Percentiles rank a stretch among this genome's conserved stretches.
Evolutionary conservation across 2,329 filamentous ascomycete genomes (phyloP).

Genomic region (Ceratocystis cubensis): DNA sequence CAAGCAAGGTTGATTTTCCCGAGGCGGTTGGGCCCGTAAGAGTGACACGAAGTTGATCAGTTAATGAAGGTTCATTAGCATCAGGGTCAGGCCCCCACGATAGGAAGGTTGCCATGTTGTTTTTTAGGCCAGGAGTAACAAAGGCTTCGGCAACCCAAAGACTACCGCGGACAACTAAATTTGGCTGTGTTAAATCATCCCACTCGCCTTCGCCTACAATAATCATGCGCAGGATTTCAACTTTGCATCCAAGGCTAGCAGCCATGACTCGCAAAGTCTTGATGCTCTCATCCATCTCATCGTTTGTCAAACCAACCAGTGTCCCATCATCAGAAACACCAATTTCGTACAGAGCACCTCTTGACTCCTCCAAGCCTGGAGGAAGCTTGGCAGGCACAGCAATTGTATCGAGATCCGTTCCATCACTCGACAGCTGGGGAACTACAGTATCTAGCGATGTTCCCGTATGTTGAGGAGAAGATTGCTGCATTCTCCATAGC

Average conservation of each 20-base stretch:
- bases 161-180: slow-evolving; percentile 29
- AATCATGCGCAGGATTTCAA: slow-evolving; percentile 70
- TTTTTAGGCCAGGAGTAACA: slow-evolving; percentile 55
- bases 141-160: slow-evolving; percentile 85
- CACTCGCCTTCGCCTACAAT: slow-evolving; percentile 73
- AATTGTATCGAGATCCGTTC: slow-evolving; percentile 35
- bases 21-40: slow-evolving; percentile 80
- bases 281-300: slow-evolving; percentile 87
- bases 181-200: slow-evolving; percentile 31
- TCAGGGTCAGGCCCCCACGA: slow-evolving; percentile 10
- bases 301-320: slow-evolving; percentile 72
- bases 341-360: slow-evolving; percentile 90
- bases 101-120: neutral
- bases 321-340: slow-evolving; percentile 91
- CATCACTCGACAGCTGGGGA: slow-evolving; percentile 58
- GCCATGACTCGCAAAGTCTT: slow-evolving; percentile 81
- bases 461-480: slow-evolving; percentile 77
- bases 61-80: slow-evolving; percentile 32
- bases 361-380: slow-evolving; percentile 79
- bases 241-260: slow-evolving; percentile 73
- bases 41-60: slow-evolving; percentile 71
- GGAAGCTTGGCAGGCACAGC: slow-evolving; percentile 46
- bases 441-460: slow-evolving; percentile 63
- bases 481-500: slow-evolving; percentile 89
- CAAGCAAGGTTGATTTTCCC: slow-evolving; percentile 83